Evolutionary conservation across 345 rosid species (phyloP), one percentile per base, ranked within the genome.

Genomic region (Carallia brachiata): DNA sequence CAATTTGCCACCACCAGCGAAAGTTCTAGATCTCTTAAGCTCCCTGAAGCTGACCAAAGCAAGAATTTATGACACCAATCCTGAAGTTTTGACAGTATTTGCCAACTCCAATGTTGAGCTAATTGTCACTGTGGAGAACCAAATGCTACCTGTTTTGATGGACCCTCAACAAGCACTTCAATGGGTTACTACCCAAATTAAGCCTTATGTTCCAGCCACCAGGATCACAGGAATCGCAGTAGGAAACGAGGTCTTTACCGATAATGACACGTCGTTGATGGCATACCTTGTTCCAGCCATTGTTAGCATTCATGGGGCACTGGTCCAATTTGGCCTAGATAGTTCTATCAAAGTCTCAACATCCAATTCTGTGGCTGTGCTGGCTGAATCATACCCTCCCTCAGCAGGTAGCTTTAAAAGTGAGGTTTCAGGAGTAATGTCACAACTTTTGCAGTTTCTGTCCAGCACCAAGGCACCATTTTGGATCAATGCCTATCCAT

Each of bases 401-500:
- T 91, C 97, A 1, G 90, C 96, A 0, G 97, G 93, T 18, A 76
- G 77, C 72, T 91, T 91, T 84, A 85, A 86, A 77, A 55, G 71
- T 15, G 83, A 88, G 67, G 80, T 86, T 1, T 71, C 79, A 2
- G 73, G 36, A 2, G 83, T 84, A 47, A 87, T 89, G 89, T 76
- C 75, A 4, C 90, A 89, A 36, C 73, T 80, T 16, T 69, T 91
- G 54, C 78, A 65, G 57, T 89, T 91, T 74, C 69, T 91, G 76
- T 76, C 79, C 3, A 62, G 10, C 61, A 84, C 89, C 19, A 84
- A 74, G 36, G 70, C 90, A 0, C 89, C 96, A 1, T 91, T 89
- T 69, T 89, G 96, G 96, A 89, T 91, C 85, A 91, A 91, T 66
- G 97, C 96, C n/a, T 91, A 91, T 55, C 90, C 96, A 15, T 91